These are phyloP conservation scores for Tricholoma furcatifolium DNA, from an alignment of 768 basidiomycete species.

Conservation along the genomic window DNA sequence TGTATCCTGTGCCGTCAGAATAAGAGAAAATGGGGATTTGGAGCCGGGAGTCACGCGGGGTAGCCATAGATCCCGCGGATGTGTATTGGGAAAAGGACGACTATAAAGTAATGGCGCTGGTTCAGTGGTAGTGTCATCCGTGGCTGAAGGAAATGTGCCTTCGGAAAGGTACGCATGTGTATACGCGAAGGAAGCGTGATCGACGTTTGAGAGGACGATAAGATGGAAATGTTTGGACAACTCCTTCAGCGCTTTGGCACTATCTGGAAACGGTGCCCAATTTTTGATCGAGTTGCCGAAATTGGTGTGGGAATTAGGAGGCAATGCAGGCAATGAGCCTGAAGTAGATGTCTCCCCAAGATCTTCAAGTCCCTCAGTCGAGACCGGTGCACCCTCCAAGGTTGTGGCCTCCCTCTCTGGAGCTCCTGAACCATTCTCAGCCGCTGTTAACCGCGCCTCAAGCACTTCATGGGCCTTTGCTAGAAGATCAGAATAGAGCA, in stretches of 20 bases:
- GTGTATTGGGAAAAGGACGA: conserved; percentile 29
- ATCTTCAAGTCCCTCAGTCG: conserved; percentile 6
- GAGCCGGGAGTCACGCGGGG: conserved; percentile 38
- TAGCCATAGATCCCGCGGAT: conserved; percentile 40
- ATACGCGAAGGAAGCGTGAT: conserved; percentile 56
- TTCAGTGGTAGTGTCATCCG: not conserved
- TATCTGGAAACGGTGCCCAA: conserved; percentile 73
- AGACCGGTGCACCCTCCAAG: conserved; percentile 16
- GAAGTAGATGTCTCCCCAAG: conserved; percentile 15
- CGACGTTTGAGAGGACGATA: conserved; percentile 76
- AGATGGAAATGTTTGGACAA: conserved; percentile 67
- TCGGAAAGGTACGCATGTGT: conserved; percentile 57
- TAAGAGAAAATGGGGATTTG: conserved; percentile 60
- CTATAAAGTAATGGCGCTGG: conserved; percentile 24
- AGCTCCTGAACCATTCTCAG: conserved; percentile 19
- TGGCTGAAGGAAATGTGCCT: conserved; percentile 24
- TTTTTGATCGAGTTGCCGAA: conserved; percentile 61
- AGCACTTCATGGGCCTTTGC: conserved; percentile 42
- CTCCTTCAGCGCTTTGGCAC: conserved; percentile 52
- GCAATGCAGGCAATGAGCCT: conserved; percentile 14
- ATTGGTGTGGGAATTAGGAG: conserved; percentile 32
- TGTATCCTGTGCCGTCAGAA: conserved; percentile 71
- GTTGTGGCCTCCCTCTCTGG: conserved; percentile 10
- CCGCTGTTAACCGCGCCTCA: conserved; percentile 33
- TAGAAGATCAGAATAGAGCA: conserved; percentile 63